Evolutionary conservation across 1,139 yeast species (phyloP), one percentile per base, ranked within the genome.

Genomic region (Kurtzmaniella natalensis): DNA sequence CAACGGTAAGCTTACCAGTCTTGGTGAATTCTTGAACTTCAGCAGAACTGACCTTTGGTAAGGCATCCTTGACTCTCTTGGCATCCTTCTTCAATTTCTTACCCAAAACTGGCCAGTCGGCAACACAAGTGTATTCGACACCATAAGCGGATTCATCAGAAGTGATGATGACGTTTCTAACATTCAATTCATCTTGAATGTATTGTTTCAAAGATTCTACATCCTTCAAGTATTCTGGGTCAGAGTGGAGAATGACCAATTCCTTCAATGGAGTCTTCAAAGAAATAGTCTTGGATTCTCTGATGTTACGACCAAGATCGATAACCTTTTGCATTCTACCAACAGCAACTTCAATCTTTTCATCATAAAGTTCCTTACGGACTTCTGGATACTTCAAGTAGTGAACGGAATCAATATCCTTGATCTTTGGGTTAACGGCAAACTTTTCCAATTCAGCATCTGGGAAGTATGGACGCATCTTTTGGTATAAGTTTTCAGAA

Each of bases 21-120:
- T 70, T 63, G 43, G 92, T 71, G 57, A 82, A 94, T 25, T 66
- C 61, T 63, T 85, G 86, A 33, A 92, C 96, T 40, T 87, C 88
- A 15, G 71, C 84, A 15, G 96, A 83, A 20, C 92, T 62, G 35
- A 94, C 76, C 14, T 57, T 58, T 44, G 97, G 96, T 48, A 94
- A 74, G 18, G 94, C 97, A 54, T 82, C 94, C 73, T 92, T 92
- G 41, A 94, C 98, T 59, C 78, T 83, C 68, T 84, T 87, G 45
- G 86, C 94, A 53, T 89, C 97, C 57, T 81, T 81, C 77, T 89
- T 89, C 61, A 94, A 77, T 64, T 92, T 92, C 75, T 92, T 92
- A 66, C 99, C 99, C 47, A 94, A 76, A 13, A 88, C 87, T 35
- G 97, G 95, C 99, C 99, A 94, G 67, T 94, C 99, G 31, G 98